Percentiles rank a stretch among this genome's conserved stretches.
These are phyloP conservation scores for Flaveria bidentis DNA, from an alignment of 129 eudicot species.

Conservation along the genomic window DNA sequence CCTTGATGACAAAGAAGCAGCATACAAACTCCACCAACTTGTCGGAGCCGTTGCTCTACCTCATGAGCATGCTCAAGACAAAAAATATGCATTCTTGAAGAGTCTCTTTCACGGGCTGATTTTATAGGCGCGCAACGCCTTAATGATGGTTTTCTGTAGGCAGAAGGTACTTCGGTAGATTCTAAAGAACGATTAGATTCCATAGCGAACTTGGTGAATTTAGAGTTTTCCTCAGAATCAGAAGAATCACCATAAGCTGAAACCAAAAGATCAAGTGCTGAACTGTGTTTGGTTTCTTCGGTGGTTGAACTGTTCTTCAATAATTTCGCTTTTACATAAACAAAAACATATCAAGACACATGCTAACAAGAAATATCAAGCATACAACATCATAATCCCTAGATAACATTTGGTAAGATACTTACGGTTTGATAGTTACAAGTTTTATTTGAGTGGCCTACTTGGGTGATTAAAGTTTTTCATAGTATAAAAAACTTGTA, in stretches of 20 bases:
- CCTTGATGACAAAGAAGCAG: conserved; percentile 94
- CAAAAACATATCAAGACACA: neutral
- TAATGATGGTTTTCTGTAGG: neutral
- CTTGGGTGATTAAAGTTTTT: too few relatives aligned
- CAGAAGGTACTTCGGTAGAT: too few relatives aligned
- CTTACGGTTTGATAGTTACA: neutral
- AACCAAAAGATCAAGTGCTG: conserved; percentile 48
- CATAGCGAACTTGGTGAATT: neutral
- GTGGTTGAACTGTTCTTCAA: conserved; percentile 36
- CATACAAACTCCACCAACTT: conserved; percentile 76
- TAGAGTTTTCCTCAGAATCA: conserved; percentile 60
- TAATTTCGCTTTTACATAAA: conserved; percentile 37
- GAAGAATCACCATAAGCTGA: conserved; percentile 31
- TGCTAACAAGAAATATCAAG: neutral
- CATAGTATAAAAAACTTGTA: neutral
- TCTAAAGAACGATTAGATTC: too few relatives aligned
- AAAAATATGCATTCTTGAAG: conserved; percentile 81
- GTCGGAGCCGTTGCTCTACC: conserved; percentile 62
- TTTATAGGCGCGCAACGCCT: neutral
- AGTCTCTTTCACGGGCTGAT: conserved; percentile 6
- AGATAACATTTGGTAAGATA: neutral
- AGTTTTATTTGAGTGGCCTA: too few relatives aligned
- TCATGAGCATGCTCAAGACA: conserved; percentile 88
- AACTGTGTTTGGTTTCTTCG: conserved; percentile 33
- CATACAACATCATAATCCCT: neutral